Percentiles rank a stretch among this genome's conserved stretches.
phyloP scores from a whole-genome alignment of 129 eudicot species.

The Centrapalus pauciflorus region DNA sequence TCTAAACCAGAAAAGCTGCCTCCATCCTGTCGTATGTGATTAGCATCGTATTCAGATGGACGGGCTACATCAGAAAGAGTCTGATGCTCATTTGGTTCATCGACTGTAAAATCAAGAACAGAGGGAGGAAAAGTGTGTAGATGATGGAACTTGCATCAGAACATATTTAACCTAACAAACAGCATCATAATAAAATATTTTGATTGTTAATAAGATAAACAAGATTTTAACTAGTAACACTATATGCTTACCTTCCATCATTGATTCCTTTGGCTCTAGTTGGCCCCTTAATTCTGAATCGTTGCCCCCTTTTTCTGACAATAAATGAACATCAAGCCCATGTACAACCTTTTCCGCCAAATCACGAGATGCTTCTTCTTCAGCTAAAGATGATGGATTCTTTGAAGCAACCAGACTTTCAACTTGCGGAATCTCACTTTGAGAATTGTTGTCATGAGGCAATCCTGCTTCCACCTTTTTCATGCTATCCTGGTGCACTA shows the following conservation, averaged over 20 bases:
- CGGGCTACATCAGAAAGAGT: slow-evolving; percentile 9
- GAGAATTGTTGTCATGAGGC: slow-evolving; percentile 16
- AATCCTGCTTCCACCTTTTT: slow-evolving; percentile 21
- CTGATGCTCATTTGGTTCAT: slow-evolving; percentile 13
- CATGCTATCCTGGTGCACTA: slow-evolving; percentile 25
- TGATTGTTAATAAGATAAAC: slow-evolving; percentile 13
- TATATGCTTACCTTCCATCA: slow-evolving; percentile 13
- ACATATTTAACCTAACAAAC: slow-evolving; percentile 1
- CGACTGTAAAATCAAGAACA: slow-evolving; percentile 25
- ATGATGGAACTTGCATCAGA: not conserved
- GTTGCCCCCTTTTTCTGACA: slow-evolving; percentile 4
- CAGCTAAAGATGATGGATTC: slow-evolving; percentile 23
- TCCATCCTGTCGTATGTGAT: slow-evolving; percentile 22
- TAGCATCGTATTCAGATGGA: slow-evolving; percentile 13
- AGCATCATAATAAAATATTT: not conserved
- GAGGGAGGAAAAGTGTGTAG: slow-evolving; percentile 1
- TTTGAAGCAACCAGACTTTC: slow-evolving; percentile 18
- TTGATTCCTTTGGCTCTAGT: slow-evolving; percentile 24
- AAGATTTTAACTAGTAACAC: not conserved
- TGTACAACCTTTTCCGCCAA: slow-evolving; percentile 15
- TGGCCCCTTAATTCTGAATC: slow-evolving; percentile 22
- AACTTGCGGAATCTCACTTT: slow-evolving; percentile 21
- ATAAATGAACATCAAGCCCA: slow-evolving; percentile 12
- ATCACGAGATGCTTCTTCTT: slow-evolving; percentile 24
- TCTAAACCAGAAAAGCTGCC: slow-evolving; percentile 19